Percentiles rank a stretch among this genome's conserved stretches.
phyloP scores from a whole-genome alignment of 2,329 filamentous ascomycete species.

The Colletotrichum sansevieriae region DNA sequence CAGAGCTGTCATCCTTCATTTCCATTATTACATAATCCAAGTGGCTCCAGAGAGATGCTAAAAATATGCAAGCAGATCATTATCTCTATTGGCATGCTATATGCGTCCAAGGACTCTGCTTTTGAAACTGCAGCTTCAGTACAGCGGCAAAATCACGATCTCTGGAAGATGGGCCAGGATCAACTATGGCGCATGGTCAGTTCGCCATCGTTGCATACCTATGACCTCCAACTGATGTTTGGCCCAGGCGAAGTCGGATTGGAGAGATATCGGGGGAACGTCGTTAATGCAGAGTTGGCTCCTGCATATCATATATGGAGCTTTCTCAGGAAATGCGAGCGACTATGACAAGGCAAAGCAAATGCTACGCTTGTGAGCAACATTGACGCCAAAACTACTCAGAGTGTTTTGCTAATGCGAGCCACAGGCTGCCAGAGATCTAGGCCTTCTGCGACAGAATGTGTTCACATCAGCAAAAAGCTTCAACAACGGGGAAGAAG shows the following conservation, averaged over 20 bases:
- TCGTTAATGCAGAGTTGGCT: slow-evolving; percentile 50
- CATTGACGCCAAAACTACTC: no score
- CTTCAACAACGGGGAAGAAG: slow-evolving; percentile 65
- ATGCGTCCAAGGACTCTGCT: slow-evolving; percentile 35
- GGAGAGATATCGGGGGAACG: slow-evolving; percentile 29
- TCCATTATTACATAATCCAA: slow-evolving; percentile 44
- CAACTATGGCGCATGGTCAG: slow-evolving; percentile 39
- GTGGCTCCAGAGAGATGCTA: slow-evolving; percentile 27
- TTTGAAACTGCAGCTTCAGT: slow-evolving; percentile 29
- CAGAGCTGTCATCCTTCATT: slow-evolving; percentile 44
- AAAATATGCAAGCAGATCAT: slow-evolving; percentile 39
- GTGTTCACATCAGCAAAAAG: slow-evolving; percentile 43
- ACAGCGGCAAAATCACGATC: slow-evolving; percentile 35
- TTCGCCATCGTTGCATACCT: background rate
- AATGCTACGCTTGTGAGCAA: slow-evolving; percentile 47
- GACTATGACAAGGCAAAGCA: slow-evolving; percentile 46
- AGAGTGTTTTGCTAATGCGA: background rate
- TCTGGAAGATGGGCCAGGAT: slow-evolving; percentile 42
- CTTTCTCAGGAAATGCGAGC: slow-evolving; percentile 46
- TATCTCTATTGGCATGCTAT: slow-evolving; percentile 43
- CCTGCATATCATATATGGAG: slow-evolving; percentile 49
- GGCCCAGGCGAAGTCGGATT: slow-evolving; percentile 44
- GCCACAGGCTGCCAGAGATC: slow-evolving; percentile 44
- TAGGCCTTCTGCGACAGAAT: slow-evolving; percentile 46
- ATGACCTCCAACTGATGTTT: background rate